Base-by-base conservation (phyloP, 805 yeast genomes). In the Teunomyces atbi region DNA sequence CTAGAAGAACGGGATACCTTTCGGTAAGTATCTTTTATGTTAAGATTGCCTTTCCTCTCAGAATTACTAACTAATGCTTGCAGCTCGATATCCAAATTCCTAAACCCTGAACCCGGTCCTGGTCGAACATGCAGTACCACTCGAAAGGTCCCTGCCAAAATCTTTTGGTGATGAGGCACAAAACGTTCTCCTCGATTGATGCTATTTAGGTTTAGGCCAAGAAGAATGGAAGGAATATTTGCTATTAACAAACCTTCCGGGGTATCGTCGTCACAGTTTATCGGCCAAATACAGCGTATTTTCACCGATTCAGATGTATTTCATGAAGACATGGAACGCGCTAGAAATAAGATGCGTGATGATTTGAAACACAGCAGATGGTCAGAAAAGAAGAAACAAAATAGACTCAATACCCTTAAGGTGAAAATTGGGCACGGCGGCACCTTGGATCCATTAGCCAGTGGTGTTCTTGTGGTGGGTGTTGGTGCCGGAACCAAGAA, bases 381-480 rank as follows among this genome's bases (percentile, higher is more conserved):
- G 60, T 71, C 78, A 46, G 65, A 73, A 44, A 73, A 69, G 45
- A 73, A 81, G 30, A 75, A 80, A 37, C 74, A 77, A 48, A 76
- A 79, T 45, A 78, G 79, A 47, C 71, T 78, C 23, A 68, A 76
- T 19, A 73, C 73, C 27, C 69, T 78, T 3, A 83, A 83, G 56
- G 82, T 91, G 28, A 94, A 94, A 59, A 85, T 92, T 74, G 99
- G 99, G 1, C 99, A 94, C 64, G 99, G 99, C 15, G 99, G 99
- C 7, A 94, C 99, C 0, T 71, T 94, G 32, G 99, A 94, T 59
- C 97, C 98, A 0, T 67, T 88, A 36, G 99, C 99, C 0, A 83
- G 90, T n/a, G 99, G 99, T 8, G 91, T 92, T 1, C 65, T 88
- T 35, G 92, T 95, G 1, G 75, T 94, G 45, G 99, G 99, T 4